Conservation (phyloP, 192 early-diverging fungal genomes). For the Gonapodya prolifera region DNA sequence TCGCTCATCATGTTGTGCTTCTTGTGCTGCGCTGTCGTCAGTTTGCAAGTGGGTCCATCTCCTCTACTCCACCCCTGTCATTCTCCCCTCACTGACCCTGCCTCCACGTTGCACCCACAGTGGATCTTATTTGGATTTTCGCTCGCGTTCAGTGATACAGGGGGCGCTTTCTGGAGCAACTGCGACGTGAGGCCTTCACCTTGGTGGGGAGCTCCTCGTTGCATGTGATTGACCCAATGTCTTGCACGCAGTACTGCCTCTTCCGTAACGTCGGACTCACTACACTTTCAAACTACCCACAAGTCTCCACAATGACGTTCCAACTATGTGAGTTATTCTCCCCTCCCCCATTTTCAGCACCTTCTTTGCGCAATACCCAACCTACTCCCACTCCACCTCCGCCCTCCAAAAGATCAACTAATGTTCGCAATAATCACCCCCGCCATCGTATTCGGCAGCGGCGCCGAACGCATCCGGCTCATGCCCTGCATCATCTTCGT, state of each 20-base stretch:
- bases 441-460: conserved; percentile 53
- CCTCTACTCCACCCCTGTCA: not conserved
- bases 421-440: conserved; percentile 71
- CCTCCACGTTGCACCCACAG: too few species aligned
- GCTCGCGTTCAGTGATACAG: conserved; percentile 50
- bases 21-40: conserved; percentile 56
- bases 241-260: conserved; percentile 35
- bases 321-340: not conserved
- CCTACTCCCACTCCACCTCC: too few species aligned
- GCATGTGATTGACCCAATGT: too few species aligned
- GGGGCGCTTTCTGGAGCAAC: conserved; percentile 61
- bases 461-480: conserved; percentile 61
- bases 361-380: too few species aligned
- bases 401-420: conserved; percentile 61
- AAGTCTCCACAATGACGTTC: not conserved
- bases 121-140: conserved; percentile 66
- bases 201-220: too few species aligned
- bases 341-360: too few species aligned
- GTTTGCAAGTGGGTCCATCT: conserved; percentile 28
- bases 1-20: conserved; percentile 61
- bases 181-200: conserved; percentile 9
- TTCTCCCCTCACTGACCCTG: too few species aligned
- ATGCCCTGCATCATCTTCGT: conserved; percentile 38
- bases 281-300: not conserved
- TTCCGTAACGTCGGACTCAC: conserved; percentile 35